These are phyloP conservation scores for Scheffersomyces coipomensis DNA, from an alignment of 805 yeast genomes.

Conservation along the genomic window DNA sequence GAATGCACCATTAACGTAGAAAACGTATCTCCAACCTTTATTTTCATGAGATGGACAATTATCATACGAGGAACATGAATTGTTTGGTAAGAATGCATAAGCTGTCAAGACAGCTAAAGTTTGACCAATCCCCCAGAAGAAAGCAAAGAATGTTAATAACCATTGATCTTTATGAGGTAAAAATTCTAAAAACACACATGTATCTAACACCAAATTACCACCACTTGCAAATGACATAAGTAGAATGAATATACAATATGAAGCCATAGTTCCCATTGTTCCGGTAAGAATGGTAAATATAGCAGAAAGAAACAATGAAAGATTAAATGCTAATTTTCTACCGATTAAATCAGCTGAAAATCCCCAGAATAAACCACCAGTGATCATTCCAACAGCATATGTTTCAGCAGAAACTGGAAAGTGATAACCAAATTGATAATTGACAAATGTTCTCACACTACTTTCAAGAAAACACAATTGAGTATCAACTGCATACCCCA, in stretches of 20 bases:
- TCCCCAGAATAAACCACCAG: conserved; percentile 57
- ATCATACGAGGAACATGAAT: conserved; percentile 39
- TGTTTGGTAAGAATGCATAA: conserved; percentile 53
- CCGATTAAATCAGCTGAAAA: conserved; percentile 56
- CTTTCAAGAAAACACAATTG: conserved; percentile 23
- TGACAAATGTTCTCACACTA: conserved; percentile 21
- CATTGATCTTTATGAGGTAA: conserved; percentile 24
- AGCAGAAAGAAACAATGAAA: conserved; percentile 19
- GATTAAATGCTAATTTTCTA: conserved; percentile 48
- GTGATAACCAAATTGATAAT: conserved; percentile 25
- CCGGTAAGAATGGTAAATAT: conserved; percentile 24
- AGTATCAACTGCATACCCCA: conserved; percentile 37
- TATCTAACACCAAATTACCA: conserved; percentile 28
- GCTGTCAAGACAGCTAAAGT: conserved; percentile 49
- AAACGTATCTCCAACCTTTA: conserved; percentile 62
- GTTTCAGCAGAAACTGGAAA: conserved; percentile 44
- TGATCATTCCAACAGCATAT: conserved; percentile 42
- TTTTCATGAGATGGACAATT: conserved; percentile 45
- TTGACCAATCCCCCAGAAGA: conserved; percentile 66
- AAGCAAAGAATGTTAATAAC: conserved; percentile 35
- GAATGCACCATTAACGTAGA: conserved; percentile 48
- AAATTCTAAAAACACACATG: conserved; percentile 24
- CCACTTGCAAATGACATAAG: conserved; percentile 23
- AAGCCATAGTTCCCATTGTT: conserved; percentile 22
- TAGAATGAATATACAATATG: conserved; percentile 21